Evolutionary conservation across 495 filamentous ascomycete genomes (phyloP), one percentile per base, ranked within the genome.

Genomic region (Aspergillus funiculosus): DNA sequence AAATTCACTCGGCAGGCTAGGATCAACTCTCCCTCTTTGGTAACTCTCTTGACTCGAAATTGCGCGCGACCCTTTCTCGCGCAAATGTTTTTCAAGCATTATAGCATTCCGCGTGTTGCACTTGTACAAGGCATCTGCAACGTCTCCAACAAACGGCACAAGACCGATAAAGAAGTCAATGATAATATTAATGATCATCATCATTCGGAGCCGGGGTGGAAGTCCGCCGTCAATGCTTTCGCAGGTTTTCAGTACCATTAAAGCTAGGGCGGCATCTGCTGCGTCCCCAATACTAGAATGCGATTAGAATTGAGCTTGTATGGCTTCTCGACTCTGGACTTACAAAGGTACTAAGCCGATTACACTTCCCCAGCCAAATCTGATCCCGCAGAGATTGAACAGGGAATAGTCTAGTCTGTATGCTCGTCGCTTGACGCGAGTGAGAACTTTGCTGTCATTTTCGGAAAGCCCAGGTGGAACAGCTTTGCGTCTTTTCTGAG

Each of bases 81-180:
- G 73, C 37, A 94, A 66, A 51, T 83, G 74, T 21, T 78, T 73
- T 54, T 94, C 85, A n/a, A 94, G 73, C 6, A 85, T 56, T 32
- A 83, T 69, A 3, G 85, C 85, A 55, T 89, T 94, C 48, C 79
- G 72, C 1, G 86, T 89, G 58, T 94, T 94, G 60, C 81, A 67
- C 44, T 77, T 77, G 56, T 73, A 80, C 1, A 75, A 54, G 5
- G 77, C 79, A 58, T 97, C 92, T 26, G 76, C 76, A 18, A 97
- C 18, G 54, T 96, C 92, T 14, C 92, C 92, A 5, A 95, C 41
- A 51, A 96, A 77, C 0, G 92, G 92, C 14, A 95, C 69, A 6
- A 98, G 68, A 10, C 92, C 92, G 30, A 95, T 72, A 40, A 78
- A 54, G 50, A 94, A 86, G 62, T 96, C 92, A 20, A 90, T 39